Base-by-base conservation (phyloP, 176 grass and related monocot species). In the Cenchrus purpureus region DNA sequence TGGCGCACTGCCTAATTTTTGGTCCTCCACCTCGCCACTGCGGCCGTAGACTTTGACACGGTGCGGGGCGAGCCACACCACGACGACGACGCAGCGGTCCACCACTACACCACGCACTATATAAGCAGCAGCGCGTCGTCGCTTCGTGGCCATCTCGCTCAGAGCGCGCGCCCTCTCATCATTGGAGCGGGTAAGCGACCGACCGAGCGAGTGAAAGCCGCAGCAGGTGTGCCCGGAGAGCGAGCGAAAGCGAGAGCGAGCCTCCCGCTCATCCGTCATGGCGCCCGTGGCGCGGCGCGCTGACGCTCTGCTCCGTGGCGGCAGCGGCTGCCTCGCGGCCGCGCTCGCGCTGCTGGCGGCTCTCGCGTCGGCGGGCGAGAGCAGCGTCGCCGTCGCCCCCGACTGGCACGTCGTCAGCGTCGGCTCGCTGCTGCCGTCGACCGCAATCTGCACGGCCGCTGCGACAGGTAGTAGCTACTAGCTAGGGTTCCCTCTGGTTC, bases 361-460 rank as follows among this genome's bases (percentile, higher is more conserved):
- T 44, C 20, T 82, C 6, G 71, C 43, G 34, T 55, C 67, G 52
- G 17, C 72, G 65, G 81, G 34, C 4, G 37, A 1, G 50, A 65
- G 55, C 61, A 59, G 11, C 53, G n/a, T 2, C 28, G 37, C 37
- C 37, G 53, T 6, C 40, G 20, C 59, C 59, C 49, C 17, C 44
- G 17, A 79, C 46, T 87, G 83, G 86, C 88, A 95, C 82, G 73
- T 80, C 56, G 79, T 93, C 8, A 65, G 85, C 78, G 68, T 93
- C 58, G 9, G 31, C 60, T 59, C 81, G 8, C 82, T 91, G 37
- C 79, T 91, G 84, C 91, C 94, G 37, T 40, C 37, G 4, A 40
- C 4, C 73, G 25, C 73, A 1, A 4, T 11, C 64, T 95, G 94
- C 86, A 73, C 67, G 43, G 48, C 83, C 0, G 13, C 45, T 32